phyloP scores from a whole-genome alignment of 2,329 filamentous ascomycete species.

The Penicillium crustosum region DNA sequence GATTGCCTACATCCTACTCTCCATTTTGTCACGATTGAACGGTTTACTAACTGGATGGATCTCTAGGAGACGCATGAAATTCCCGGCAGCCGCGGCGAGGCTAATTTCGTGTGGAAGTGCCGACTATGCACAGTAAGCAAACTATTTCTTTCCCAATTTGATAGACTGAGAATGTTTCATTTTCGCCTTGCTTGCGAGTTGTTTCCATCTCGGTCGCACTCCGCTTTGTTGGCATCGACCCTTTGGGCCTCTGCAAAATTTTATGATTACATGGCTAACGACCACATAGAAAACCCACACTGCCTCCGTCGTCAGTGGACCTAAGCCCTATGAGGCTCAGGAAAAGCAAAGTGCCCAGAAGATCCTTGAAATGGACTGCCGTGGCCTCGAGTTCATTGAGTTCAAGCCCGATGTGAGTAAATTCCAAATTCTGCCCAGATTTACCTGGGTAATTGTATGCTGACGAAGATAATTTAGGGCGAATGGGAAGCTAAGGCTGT shows the following conservation, averaged over 20 bases:
- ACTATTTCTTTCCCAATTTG: background rate
- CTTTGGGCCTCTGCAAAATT: background rate
- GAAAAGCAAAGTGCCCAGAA: constrained; percentile 66
- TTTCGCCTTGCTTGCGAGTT: background rate
- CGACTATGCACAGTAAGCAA: constrained; percentile 85
- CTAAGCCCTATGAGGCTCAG: constrained; percentile 62
- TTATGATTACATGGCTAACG: constrained; percentile 6
- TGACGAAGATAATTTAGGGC: constrained; percentile 56
- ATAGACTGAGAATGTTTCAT: background rate
- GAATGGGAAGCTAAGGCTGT: constrained; percentile 83
- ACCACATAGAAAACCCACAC: constrained; percentile 52
- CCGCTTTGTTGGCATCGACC: background rate
- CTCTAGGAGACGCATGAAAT: constrained; percentile 81
- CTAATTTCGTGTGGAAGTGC: constrained; percentile 99
- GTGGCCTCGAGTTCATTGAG: constrained; percentile 85
- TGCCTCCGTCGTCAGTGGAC: constrained; percentile 75
- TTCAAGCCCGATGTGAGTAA: constrained; percentile 79
- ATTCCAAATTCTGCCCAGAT: background rate
- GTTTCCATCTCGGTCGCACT: background rate
- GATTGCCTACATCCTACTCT: too few species aligned
- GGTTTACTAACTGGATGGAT: background rate
- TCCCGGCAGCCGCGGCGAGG: constrained; percentile 89
- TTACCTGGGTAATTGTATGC: background rate
- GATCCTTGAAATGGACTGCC: constrained; percentile 88
- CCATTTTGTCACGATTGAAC: background rate